These are phyloP conservation scores for Phytopythium boreale DNA, from an alignment of 352 stramenopile genomes.

Conservation along the genomic window DNA sequence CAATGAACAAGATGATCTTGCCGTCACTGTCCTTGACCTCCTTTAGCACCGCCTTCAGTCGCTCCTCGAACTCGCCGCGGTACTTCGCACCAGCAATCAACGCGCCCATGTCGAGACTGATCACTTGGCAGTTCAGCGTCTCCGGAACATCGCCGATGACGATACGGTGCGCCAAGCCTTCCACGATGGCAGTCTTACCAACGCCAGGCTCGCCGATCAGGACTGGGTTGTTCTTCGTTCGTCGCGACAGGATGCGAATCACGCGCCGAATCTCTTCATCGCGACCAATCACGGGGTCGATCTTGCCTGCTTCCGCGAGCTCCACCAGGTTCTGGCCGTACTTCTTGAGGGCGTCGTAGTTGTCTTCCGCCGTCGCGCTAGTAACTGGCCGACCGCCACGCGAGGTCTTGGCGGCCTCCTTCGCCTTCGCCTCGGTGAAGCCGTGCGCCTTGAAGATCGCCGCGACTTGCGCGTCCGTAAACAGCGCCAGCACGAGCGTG, in stretches of 20 bases:
- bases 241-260: conserved; percentile 94
- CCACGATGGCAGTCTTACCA: conserved; percentile 96
- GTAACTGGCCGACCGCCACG: conserved; percentile 68
- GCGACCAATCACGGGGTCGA: conserved; percentile 97
- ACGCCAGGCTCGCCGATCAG: conserved; percentile 96
- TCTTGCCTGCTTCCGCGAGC: conserved; percentile 91
- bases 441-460: conserved; percentile 63
- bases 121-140: conserved; percentile 87
- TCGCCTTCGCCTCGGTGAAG: conserved; percentile 64
- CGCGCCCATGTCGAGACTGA: conserved; percentile 95
- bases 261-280: conserved; percentile 96
- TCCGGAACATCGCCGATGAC: conserved; percentile 95
- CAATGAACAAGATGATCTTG: conserved; percentile 99
- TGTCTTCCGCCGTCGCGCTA: conserved; percentile 83
- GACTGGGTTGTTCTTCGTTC: conserved; percentile 98
- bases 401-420: conserved; percentile 56
- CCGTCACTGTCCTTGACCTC: conserved; percentile 91
- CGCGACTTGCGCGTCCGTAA: conserved; percentile 49
- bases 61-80: conserved; percentile 98
- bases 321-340: conserved; percentile 95
- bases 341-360: conserved; percentile 92
- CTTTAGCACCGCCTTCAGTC: conserved; percentile 94
- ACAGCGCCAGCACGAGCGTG: conserved; percentile 72
- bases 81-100: conserved; percentile 98
- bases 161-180: conserved; percentile 96